Evolutionary conservation across 164 flowering plant species (phyloP), one percentile per base, ranked within the genome.

Genomic region (Vitis rotundifolia): DNA sequence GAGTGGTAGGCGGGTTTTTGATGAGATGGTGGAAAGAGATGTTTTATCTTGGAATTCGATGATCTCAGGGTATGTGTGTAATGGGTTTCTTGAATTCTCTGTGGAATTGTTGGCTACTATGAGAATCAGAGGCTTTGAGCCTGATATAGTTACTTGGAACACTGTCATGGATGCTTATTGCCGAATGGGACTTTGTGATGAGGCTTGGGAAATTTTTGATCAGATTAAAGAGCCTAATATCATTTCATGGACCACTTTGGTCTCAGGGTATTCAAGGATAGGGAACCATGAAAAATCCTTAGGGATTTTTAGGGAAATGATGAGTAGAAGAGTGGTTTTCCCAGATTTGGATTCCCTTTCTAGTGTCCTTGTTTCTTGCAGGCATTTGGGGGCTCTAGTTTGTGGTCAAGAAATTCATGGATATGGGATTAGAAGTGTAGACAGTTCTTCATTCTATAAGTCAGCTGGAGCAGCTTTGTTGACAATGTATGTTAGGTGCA

Each of bases 61-160:
- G 78, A 80, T 87, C 61, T 81, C 88, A 0, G 87, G 86, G 11
- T 82, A 81, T 75, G 84, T 84, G 50, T 54, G 37, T 19, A 82
- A 82, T 73, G 84, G 81, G 71, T 63, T 67, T 58, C 66, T 65
- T 58, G 49, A 16, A 28, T 29, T 37, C 44, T 3, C 82, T 10
- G 57, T 83, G 7, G 73, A 74, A 56, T 28, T 86, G 54, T 71
- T 83, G n/a, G 49, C 54, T 59, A 65, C 19, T 12, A 83, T 86
- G 85, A 80, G 70, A 60, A 52, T 48, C 19, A 75, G 68, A 37
- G 80, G 84, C 54, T 37, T 80, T 57, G 73, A 79, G 67, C 85
- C 85, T 64, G 89, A 86, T 80, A 58, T 83, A 59, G 74, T 86
- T 53, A 73, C 92, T 15, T 82, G 76, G 83, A 88, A 88, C 71